Base-by-base conservation (phyloP, 306 rosid species). In the Malus sylvestris region DNA sequence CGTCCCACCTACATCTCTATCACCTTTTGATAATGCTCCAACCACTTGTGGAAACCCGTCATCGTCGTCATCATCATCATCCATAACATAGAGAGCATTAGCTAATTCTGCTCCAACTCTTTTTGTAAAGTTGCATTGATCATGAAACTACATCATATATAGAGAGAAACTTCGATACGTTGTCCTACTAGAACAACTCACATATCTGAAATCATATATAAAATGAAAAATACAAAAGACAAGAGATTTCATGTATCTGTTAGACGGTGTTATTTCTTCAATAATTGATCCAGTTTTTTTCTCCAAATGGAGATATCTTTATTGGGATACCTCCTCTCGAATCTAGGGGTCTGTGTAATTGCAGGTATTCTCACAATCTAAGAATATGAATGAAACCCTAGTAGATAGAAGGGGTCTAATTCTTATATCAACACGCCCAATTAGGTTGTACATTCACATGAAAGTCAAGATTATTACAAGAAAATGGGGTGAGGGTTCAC, bases 11-110 rank as follows among this genome's bases (percentile, higher is more conserved):
- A 78, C 60, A 80, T 51, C 80, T 35, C 79, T 52, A 75, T 82
- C 58, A 60, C 84, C 79, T 86, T 78, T 74, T 80, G 49, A 75
- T 76, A 70, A 78, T 81, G 83, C 79, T 70, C 85, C 75, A 83
- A 75, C 89, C 81, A 85, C 81, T 30, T 61, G 71, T 68, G 38
- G 70, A 42, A 25, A 22, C 23, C 82, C 76, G 70, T 73, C 68
- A 74, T 71, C 53, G 19, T 40, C 60, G 19, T 70, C 64, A 65
- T 71, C 45, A 45, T 74, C 27, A 10, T 55, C 77, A 44, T 74
- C 60, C 29, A 60, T 74, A 25, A 60, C 45, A 74, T 44, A 45
- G 59, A 44, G 68, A 60, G 42, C 77, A 38, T 18, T 10, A 40
- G 32, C 33, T 4, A 23, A 20, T 1, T 20, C 30, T 18, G 12